Percentiles rank a stretch among this genome's conserved stretches.
These are phyloP conservation scores for Leptosphaerulina australis DNA, from an alignment of 2,329 filamentous ascomycete species.

Conservation along the genomic window DNA sequence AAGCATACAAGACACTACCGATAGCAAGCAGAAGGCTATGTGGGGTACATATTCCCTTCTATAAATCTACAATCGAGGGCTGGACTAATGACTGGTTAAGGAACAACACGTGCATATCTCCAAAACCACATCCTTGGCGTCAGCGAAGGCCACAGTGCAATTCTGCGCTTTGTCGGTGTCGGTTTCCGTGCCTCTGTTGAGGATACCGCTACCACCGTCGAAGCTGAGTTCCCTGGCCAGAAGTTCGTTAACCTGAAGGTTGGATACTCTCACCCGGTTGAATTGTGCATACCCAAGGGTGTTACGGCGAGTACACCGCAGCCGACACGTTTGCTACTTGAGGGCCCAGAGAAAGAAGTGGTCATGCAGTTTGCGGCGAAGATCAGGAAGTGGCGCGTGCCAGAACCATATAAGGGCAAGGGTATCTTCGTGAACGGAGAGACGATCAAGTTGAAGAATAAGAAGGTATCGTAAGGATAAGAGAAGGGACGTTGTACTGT, in stretches of 20 bases:
- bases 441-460: constrained; percentile 97
- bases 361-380: constrained; percentile 90
- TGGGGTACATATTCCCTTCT: constrained; percentile 69
- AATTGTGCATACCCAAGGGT: constrained; percentile 80
- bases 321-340: constrained; percentile 87
- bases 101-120: constrained; percentile 87
- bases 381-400: constrained; percentile 85
- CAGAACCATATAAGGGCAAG: constrained; percentile 99
- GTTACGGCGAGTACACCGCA: constrained; percentile 87
- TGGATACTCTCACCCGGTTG: constrained; percentile 94
- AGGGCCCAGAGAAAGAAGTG: constrained; percentile 83
- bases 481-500: constrained; percentile 1
- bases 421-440: constrained; percentile 98
- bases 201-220: constrained; percentile 69
- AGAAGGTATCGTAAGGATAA: constrained; percentile 62
- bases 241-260: constrained; percentile 93
- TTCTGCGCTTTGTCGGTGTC: constrained; percentile 90
- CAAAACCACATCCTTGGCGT: constrained; percentile 92
- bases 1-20: constrained; percentile 69
- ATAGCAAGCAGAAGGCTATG: constrained; percentile 86
- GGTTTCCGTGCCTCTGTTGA: constrained; percentile 93
- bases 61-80: constrained; percentile 7
- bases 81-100: constrained; percentile 53
- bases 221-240: constrained; percentile 76
- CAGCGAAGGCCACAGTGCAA: constrained; percentile 93